These are phyloP conservation scores for Saccharomycopsis fermentans DNA, from an alignment of 805 yeast species.

Conservation along the genomic window DNA sequence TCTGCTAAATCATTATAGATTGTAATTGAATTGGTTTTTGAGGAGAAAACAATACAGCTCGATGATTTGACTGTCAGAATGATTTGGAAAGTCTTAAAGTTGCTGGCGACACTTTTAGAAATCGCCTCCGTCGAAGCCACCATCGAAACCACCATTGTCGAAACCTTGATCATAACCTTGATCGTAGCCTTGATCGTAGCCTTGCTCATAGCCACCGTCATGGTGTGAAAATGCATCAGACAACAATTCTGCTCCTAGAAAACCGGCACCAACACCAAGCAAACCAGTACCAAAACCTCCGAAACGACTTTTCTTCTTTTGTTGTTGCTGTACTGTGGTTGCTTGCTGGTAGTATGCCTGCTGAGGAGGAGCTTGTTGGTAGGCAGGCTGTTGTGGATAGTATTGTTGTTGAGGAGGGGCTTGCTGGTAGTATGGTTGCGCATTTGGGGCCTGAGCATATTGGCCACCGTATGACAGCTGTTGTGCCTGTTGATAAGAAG, in stretches of 20 bases:
- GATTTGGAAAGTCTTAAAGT: too few relatives aligned
- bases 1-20: too few relatives aligned
- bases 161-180: constrained; percentile 17
- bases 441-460: constrained; percentile 10
- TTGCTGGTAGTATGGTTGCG: constrained; percentile 19
- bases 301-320: constrained; percentile 20
- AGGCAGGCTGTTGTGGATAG: constrained; percentile 16
- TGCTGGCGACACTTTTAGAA: too few relatives aligned
- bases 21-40: too few relatives aligned
- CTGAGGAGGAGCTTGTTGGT: constrained; percentile 18
- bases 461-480: constrained; percentile 2
- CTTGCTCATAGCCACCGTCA: constrained; percentile 16
- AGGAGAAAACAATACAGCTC: too few relatives aligned
- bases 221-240: constrained; percentile 33
- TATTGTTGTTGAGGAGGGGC: constrained; percentile 18
- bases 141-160: constrained; percentile 11
- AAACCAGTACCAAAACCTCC: constrained; percentile 31
- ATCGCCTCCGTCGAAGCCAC: constrained; percentile 15
- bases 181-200: constrained; percentile 24
- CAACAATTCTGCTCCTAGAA: constrained; percentile 49
- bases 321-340: constrained; percentile 17
- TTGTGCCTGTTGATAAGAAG: constrained; percentile 4
- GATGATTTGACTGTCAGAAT: too few relatives aligned
- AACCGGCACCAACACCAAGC: constrained; percentile 44
- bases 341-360: constrained; percentile 18